These are phyloP conservation scores for Schwanniomyces occidentalis DNA, from an alignment of 805 yeast genomes.

Conservation along the genomic window DNA sequence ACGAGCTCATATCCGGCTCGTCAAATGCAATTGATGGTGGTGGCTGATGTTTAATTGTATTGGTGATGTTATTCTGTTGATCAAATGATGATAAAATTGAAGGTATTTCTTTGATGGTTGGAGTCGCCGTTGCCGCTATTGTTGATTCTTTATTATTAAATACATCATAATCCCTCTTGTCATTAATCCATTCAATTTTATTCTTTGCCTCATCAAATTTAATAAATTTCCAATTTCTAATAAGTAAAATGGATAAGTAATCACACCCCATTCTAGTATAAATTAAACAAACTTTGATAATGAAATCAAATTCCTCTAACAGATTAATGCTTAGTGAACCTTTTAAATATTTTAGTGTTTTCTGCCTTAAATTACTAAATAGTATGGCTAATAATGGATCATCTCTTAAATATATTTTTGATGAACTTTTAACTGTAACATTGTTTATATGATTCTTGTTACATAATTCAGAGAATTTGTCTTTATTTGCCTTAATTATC, in stretches of 20 bases:
- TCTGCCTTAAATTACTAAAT: slow-evolving; percentile 60
- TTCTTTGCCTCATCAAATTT: slow-evolving; percentile 11
- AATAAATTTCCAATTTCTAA: slow-evolving; percentile 67
- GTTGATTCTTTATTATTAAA: not conserved
- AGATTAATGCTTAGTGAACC: slow-evolving; percentile 49
- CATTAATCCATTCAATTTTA: slow-evolving; percentile 6
- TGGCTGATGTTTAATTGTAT: slow-evolving; percentile 8
- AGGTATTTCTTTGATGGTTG: not conserved
- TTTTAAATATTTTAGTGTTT: slow-evolving; percentile 47
- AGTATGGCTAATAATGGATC: slow-evolving; percentile 80
- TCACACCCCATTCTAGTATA: slow-evolving; percentile 93
- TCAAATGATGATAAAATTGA: no score
- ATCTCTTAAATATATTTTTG: slow-evolving; percentile 52
- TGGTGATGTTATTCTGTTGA: not conserved
- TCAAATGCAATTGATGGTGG: slow-evolving; percentile 59
- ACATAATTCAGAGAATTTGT: slow-evolving; percentile 22
- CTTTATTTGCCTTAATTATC: slow-evolving; percentile 21
- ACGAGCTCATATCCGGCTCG: slow-evolving; percentile 79
- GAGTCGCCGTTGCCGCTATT: not conserved
- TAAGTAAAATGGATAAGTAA: slow-evolving; percentile 61
- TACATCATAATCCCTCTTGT: not conserved
- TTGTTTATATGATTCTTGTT: slow-evolving; percentile 12
- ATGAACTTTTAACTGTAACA: slow-evolving; percentile 13
- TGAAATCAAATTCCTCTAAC: slow-evolving; percentile 57
- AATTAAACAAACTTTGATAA: slow-evolving; percentile 62